Evolutionary conservation across 1,284 basidiomycete genomes (phyloP).

Genomic region (Sanguinoderma infundibulare): DNA sequence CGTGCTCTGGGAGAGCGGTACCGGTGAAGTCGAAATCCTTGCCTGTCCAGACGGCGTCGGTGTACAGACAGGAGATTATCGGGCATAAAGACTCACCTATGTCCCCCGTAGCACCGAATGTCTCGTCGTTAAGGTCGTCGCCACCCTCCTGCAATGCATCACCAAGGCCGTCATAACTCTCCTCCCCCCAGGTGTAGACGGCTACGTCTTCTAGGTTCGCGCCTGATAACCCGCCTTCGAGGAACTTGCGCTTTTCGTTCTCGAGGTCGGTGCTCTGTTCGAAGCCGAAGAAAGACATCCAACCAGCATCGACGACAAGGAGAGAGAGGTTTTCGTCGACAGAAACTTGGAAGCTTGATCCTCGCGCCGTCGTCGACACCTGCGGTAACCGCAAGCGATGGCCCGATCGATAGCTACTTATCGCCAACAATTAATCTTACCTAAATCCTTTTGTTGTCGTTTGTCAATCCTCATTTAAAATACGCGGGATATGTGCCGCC

Average conservation of each 20-base stretch:
- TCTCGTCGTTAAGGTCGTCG: conserved; percentile 95
- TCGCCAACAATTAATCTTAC: neutral
- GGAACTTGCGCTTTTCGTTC: conserved; percentile 60
- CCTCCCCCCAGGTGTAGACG: conserved; percentile 89
- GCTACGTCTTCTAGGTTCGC: conserved; percentile 74
- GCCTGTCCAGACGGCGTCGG: conserved; percentile 50
- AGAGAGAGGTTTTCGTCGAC: neutral
- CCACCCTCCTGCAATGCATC: conserved; percentile 86
- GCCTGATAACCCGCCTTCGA: conserved; percentile 43
- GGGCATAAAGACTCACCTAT: conserved; percentile 60
- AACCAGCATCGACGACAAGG: conserved; percentile 25
- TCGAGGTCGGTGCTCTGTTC: conserved; percentile 63
- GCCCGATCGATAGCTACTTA: conserved; percentile 17
- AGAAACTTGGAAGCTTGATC: too few species aligned
- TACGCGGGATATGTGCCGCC: too few species aligned
- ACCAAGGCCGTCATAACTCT: conserved; percentile 89
- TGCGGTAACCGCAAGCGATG: conserved; percentile 11
- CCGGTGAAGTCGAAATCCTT: conserved; percentile 91
- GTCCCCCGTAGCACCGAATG: conserved; percentile 77
- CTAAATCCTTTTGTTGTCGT: too few species aligned
- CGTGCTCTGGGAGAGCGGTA: conserved; percentile 43
- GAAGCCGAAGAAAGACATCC: conserved; percentile 84
- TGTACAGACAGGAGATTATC: neutral
- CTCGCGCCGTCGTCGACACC: neutral
- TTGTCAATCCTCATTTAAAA: neutral